Evolutionary conservation across 257 asterid genomes (phyloP), one percentile per base, ranked within the genome.

Genomic region (Solanum lycopersicoides): DNA sequence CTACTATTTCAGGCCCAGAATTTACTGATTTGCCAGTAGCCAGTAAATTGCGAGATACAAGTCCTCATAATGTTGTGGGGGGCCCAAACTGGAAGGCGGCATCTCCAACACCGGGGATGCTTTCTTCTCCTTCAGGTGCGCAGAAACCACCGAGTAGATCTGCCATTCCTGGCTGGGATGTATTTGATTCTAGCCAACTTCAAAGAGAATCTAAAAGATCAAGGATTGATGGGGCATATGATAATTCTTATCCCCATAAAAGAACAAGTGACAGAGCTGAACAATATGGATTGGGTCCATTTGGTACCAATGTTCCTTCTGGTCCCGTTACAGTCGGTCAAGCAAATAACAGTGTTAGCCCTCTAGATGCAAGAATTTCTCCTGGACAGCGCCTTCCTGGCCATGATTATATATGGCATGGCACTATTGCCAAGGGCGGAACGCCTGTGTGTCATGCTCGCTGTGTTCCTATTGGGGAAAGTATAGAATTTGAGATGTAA

Each of bases 361-460:
- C 93, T 39, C 74, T 86, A 63, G 90, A 83, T 71, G 85, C n/a
- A 83, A 91, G 93, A 90, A 88, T 76, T 89, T 39, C 88, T 35
- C 72, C 87, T 59, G 93, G 94, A 59, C 93, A 88, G 86, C 92
- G 92, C 66, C 90, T 76, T 34, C 44, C 91, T 79, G 97, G 93
- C 59, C 89, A 84, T 87, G 93, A 91, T 88, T 92, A 93, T 92
- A 90, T 95, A 92, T 97, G 99, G 99, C 92, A 95, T 71, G 99
- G 99, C 80, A 87, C 94, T 83, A 95, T 97, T 87, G 98, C 99
- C 3, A 97, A 96, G 93, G 98, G 99, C 66, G 99, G 99, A 87
- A 92, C 96, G 18, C 94, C 96, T 87, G 97, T 97, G 89, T 97
- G 99, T 90, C 94, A 91, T 71, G 99, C 99, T 88, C 96, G 99